Percentiles rank a stretch among this genome's conserved stretches.
phyloP scores from a whole-genome alignment of 345 rosid species.

The Citrus hindsii region DNA sequence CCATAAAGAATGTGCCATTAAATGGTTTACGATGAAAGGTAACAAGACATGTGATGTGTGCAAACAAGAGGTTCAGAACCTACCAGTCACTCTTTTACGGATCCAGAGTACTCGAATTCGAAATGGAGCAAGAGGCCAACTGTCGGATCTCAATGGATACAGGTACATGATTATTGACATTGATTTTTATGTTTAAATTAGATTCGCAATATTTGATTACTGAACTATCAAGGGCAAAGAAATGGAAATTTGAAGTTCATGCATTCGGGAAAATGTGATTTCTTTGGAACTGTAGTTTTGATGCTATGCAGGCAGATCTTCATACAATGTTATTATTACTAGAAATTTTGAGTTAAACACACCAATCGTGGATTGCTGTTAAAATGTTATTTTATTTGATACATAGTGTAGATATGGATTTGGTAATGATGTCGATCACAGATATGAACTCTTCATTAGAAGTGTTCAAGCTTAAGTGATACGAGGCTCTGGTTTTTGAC shows the following conservation, averaged over 20 bases:
- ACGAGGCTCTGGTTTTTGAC: neutral
- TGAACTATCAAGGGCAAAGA: neutral
- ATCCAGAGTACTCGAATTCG: conserved; percentile 51
- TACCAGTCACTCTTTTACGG: conserved; percentile 79
- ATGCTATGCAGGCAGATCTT: neutral
- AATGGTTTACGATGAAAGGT: conserved; percentile 95
- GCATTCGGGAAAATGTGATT: neutral
- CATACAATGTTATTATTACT: neutral
- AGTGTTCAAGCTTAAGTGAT: neutral
- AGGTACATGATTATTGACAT: conserved; percentile 31
- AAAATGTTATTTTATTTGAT: neutral
- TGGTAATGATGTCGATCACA: neutral
- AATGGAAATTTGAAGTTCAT: neutral
- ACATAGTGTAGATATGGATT: neutral
- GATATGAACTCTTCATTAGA: neutral
- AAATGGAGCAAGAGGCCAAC: conserved; percentile 29
- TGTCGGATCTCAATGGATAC: conserved; percentile 35
- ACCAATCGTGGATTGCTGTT: neutral
- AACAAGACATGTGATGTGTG: conserved; percentile 93
- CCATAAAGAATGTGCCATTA: conserved; percentile 86
- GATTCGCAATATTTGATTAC: neutral
- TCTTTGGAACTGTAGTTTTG: neutral
- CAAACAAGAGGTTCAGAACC: conserved; percentile 78
- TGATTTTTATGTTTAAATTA: conserved; percentile 2
- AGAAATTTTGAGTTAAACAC: neutral